A percentile compares a stretch with the other conserved stretches of the same genome.
phyloP scores from a whole-genome alignment of 305 asterid genomes.

The Fraxinus sp. region DNA sequence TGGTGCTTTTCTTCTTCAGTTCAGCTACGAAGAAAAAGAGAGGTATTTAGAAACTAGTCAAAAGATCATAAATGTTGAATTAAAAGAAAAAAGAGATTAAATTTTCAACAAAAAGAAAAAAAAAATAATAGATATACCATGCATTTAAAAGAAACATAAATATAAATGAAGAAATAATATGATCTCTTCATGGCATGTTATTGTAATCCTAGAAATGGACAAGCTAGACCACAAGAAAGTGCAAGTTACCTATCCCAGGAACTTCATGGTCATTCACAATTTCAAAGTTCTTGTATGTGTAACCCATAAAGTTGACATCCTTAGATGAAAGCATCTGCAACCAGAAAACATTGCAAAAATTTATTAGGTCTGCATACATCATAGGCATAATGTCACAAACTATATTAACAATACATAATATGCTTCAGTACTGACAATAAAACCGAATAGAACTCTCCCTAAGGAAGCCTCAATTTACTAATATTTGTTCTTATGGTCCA shows the following conservation, averaged over 20 bases:
- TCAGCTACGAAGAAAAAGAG: conserved; percentile 54
- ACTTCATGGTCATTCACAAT: conserved; percentile 84
- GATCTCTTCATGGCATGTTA: neutral
- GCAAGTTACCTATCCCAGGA: conserved; percentile 49
- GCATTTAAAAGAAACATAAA: neutral
- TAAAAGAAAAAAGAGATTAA: neutral
- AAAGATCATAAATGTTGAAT: neutral
- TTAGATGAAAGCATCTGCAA: conserved; percentile 86
- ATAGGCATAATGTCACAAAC: neutral
- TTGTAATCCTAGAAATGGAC: neutral
- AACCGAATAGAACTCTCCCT: neutral
- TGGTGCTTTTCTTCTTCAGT: conserved; percentile 82
- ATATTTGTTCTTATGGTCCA: neutral
- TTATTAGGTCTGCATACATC: neutral
- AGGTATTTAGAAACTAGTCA: neutral
- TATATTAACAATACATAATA: neutral
- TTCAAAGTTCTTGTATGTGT: conserved; percentile 87
- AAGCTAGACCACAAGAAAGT: neutral
- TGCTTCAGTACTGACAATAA: neutral
- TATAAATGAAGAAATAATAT: neutral
- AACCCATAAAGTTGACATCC: conserved; percentile 91
- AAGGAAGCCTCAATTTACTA: neutral
- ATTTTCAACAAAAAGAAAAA: neutral
- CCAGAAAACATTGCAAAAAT: conserved; percentile 16
- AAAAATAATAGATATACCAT: neutral